Evolutionary conservation across 129 eudicot species (phyloP), one percentile per base, ranked within the genome.

Genomic region (Artemisia argyi): DNA sequence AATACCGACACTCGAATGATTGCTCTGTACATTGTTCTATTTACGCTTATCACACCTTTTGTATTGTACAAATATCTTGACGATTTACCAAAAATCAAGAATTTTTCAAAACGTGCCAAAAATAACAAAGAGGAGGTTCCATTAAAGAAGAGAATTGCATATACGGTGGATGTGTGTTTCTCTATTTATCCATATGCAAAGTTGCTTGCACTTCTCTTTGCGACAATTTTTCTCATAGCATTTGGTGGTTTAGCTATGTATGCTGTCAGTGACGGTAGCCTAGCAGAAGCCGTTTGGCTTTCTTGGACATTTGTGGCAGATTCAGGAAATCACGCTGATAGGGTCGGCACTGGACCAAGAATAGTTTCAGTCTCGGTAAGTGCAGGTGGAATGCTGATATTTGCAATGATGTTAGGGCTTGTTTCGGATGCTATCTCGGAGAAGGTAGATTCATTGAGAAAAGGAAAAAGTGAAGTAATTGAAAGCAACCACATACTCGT

Each of bases 351-450:
- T 56, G 97, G 96, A 68, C 91, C 96, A 4, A 80, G 99, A 65
- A 88, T 95, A 62, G 99, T 95, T 76, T 95, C 99, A 17, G 93
- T 95, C 32, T 88, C 96, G 63, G 88, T 95, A 71, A 95, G 89
- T 80, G 75, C 97, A 52, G 99, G 99, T 69, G 99, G 99, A 56
- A 95, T 95, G 99, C 91, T 95, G 69, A 95, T 90, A 82, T 95
- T 95, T 83, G 99, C 99, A 28, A 95, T 90, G 99, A 95, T 95
- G 97, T 81, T 95, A 55, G 99, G 99, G 65, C 97, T 95, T 63
- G 96, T 95, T 68, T 95, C 99, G 53, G 99, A 95, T 95, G 97
- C 97, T 75, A 95, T 90, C 57, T 90, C 99, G 24, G 99, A 95
- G 73, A 95, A 90, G 84, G 97, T 95, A 19, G 99, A 95, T 76